Conservation (phyloP, 1,139 yeast genomes). For the Geotrichum restrictum region DNA sequence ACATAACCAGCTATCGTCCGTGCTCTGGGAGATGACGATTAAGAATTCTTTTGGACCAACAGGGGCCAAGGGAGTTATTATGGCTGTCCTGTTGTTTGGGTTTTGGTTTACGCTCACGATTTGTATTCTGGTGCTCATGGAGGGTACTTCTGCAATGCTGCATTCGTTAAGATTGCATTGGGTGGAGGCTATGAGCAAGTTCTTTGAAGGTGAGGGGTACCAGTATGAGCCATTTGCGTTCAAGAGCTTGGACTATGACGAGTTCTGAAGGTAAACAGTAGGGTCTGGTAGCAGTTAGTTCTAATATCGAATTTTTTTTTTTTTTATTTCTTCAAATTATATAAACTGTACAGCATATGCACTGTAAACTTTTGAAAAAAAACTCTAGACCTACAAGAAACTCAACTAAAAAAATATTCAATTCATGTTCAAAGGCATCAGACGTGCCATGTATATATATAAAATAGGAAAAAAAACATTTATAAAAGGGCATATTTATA, state of each 20-base stretch:
- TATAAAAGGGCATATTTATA: not conserved
- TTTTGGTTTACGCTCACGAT: conserved; percentile 94
- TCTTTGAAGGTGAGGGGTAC: conserved; percentile 92
- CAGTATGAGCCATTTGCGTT: conserved; percentile 82
- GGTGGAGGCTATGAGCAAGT: conserved; percentile 99
- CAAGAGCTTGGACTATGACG: conserved; percentile 22
- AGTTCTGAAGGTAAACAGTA: not conserved
- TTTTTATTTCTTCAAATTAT: too few relatives aligned
- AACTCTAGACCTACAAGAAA: not conserved
- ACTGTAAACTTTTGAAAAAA: too few relatives aligned
- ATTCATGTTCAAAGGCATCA: not conserved
- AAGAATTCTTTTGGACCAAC: conserved; percentile 73
- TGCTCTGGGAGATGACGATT: conserved; percentile 94
- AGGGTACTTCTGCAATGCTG: conserved; percentile 98
- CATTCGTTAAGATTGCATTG: conserved; percentile 95
- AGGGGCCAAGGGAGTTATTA: conserved; percentile 65
- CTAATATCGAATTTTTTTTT: too few relatives aligned
- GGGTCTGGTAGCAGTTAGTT: too few relatives aligned
- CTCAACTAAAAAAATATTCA: not conserved
- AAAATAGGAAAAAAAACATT: not conserved
- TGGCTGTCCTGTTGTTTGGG: conserved; percentile 76
- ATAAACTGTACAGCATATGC: too few relatives aligned
- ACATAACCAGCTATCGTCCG: conserved; percentile 91
- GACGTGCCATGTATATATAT: not conserved
- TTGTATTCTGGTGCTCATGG: conserved; percentile 90